Evolutionary conservation across 805 yeast genomes (phyloP).

Genomic region (Candida michaelii): DNA sequence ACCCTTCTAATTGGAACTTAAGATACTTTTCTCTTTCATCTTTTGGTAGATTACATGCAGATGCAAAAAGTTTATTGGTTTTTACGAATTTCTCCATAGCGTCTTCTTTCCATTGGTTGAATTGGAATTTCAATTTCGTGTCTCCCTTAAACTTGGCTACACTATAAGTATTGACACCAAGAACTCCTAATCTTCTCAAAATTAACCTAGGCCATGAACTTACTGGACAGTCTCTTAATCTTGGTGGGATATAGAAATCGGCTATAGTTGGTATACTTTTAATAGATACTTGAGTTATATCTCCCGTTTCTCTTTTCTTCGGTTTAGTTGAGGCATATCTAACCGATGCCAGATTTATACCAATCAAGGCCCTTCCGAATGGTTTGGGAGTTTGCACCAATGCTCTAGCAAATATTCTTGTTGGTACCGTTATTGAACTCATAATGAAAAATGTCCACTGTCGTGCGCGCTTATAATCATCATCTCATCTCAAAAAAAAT

Average conservation of each 20-base stretch:
- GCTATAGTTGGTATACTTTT: slow-evolving; percentile 41
- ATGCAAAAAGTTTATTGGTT: slow-evolving; percentile 81
- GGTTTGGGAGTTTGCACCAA: not conserved
- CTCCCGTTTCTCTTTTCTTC: slow-evolving; percentile 20
- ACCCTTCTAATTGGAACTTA: slow-evolving; percentile 35
- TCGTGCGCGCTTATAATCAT: slow-evolving; percentile 1
- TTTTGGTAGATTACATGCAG: slow-evolving; percentile 34
- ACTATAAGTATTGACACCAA: slow-evolving; percentile 64
- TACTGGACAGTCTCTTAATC: slow-evolving; percentile 23
- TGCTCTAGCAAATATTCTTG: not conserved
- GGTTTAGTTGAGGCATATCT: slow-evolving; percentile 9
- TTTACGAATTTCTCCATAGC: slow-evolving; percentile 76
- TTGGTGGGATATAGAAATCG: slow-evolving; percentile 45
- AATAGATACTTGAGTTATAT: slow-evolving; percentile 39
- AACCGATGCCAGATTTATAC: not conserved
- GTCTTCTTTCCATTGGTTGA: slow-evolving; percentile 82
- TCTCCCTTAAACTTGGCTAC: slow-evolving; percentile 47
- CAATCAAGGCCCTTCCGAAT: not conserved
- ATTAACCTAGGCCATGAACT: slow-evolving; percentile 46
- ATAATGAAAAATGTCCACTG: slow-evolving; percentile 2
- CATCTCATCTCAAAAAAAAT: not conserved
- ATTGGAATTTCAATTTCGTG: slow-evolving; percentile 45
- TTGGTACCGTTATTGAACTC: not conserved
- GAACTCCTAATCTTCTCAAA: slow-evolving; percentile 61
- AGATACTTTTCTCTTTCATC: slow-evolving; percentile 45